phyloP scores from a whole-genome alignment of 2,329 filamentous ascomycete genomes.

The Talaromyces sp. region DNA sequence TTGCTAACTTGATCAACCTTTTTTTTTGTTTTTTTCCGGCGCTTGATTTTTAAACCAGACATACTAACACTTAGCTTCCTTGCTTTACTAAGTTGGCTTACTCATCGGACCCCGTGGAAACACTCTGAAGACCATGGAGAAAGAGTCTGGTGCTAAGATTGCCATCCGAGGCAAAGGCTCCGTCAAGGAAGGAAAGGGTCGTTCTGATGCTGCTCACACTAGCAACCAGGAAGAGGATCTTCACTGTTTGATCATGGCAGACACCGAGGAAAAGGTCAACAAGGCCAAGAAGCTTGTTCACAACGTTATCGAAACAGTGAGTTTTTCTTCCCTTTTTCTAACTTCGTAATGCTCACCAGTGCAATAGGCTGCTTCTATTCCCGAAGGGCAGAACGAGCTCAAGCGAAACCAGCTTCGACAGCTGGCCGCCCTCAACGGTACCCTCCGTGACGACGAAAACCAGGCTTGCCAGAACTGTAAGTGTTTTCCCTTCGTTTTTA shows the following conservation, averaged over 20 bases:
- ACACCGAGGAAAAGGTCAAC: constrained; percentile 98
- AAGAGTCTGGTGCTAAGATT: constrained; percentile 95
- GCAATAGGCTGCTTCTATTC: constrained; percentile 85
- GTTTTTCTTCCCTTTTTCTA: constrained; percentile 31
- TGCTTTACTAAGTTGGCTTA: constrained; percentile 83
- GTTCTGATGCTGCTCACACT: constrained; percentile 96
- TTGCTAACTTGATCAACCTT: constrained; percentile 30
- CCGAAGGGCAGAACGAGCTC: constrained; percentile 96
- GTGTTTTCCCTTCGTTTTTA: constrained; percentile 18
- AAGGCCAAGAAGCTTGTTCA: constrained; percentile 98
- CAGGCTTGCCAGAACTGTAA: constrained; percentile 96
- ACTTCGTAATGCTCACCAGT: background rate
- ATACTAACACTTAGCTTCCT: constrained; percentile 88
- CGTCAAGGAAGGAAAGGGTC: constrained; percentile 98
- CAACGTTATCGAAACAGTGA: constrained; percentile 96
- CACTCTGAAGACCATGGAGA: constrained; percentile 99
- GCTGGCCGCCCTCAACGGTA: constrained; percentile 96
- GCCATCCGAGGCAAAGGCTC: constrained; percentile 99
- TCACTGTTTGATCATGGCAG: constrained; percentile 98
- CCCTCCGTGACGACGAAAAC: constrained; percentile 96
- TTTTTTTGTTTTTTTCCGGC: background rate
- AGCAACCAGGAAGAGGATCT: constrained; percentile 99
- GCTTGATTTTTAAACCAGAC: constrained; percentile 34
- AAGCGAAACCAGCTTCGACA: constrained; percentile 98
- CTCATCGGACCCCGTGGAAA: constrained; percentile 99